Evolutionary conservation across 306 rosid species (phyloP).

Genomic region (Prunus fruticosa): DNA sequence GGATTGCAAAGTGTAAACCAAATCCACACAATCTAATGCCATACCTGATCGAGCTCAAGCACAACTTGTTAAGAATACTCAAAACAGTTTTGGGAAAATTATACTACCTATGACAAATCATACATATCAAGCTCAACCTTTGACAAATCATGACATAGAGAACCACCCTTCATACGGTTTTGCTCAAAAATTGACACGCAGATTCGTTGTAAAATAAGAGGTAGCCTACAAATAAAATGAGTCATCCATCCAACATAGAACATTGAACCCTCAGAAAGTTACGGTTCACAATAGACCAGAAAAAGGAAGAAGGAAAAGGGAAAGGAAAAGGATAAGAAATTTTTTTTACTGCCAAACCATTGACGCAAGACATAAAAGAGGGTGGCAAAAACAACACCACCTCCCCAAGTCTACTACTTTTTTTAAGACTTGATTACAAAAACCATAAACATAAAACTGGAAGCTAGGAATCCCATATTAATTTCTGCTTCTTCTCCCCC

Average conservation of each 20-base stretch:
- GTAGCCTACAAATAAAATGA: neutral
- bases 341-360: neutral
- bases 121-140: no score
- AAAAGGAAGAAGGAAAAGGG: neutral
- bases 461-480: conserved; percentile 3
- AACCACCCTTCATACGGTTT: neutral
- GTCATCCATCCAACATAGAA: neutral
- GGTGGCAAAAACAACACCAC: neutral
- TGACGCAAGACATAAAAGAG: neutral
- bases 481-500: neutral
- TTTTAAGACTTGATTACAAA: conserved; percentile 2
- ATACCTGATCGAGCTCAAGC: no score
- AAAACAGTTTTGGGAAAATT: no score
- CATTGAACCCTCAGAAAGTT: neutral
- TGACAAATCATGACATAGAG: no score
- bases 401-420: neutral
- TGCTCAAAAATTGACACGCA: neutral
- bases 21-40: no score
- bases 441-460: conserved; percentile 3
- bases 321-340: no score
- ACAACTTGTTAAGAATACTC: no score
- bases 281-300: neutral
- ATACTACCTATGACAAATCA: no score
- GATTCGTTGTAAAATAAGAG: neutral
- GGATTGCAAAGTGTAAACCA: no score